Percentiles rank a stretch among this genome's conserved stretches.
phyloP scores from a whole-genome alignment of 2,329 filamentous ascomycete genomes.

The Aspergillus viridinutans region DNA sequence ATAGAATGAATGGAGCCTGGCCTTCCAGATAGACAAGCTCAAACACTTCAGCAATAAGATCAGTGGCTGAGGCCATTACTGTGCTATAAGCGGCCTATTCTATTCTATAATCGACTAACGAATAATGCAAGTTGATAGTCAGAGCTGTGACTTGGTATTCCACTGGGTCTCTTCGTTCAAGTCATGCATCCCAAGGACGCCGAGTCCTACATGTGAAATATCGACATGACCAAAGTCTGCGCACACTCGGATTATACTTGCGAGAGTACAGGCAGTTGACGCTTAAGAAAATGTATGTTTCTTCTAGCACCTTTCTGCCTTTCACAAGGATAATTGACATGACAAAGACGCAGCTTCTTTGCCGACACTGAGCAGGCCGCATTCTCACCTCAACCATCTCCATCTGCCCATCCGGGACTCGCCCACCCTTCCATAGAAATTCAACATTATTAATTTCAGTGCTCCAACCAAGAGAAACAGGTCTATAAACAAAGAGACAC shows the following conservation, averaged over 20 bases:
- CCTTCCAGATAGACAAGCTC: too few relatives aligned
- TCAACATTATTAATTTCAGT: constrained; percentile 29
- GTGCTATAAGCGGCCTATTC: too few relatives aligned
- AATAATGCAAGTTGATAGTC: too few relatives aligned
- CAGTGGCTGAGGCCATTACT: too few relatives aligned
- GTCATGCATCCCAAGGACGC: constrained; percentile 65
- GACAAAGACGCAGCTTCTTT: constrained; percentile 55
- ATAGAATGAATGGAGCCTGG: too few relatives aligned
- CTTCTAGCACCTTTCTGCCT: neutral
- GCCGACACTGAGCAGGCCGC: constrained; percentile 64
- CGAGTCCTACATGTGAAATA: constrained; percentile 75
- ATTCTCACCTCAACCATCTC: constrained; percentile 62
- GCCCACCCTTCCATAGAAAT: constrained; percentile 14
- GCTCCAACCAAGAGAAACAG: constrained; percentile 40
- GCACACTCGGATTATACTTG: constrained; percentile 71
- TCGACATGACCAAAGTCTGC: constrained; percentile 81
- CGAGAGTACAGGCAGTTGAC: constrained; percentile 71
- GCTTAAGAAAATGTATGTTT: too few relatives aligned
- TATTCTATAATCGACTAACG: too few relatives aligned
- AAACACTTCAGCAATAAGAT: too few relatives aligned
- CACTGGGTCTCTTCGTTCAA: constrained; percentile 72
- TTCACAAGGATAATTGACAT: neutral
- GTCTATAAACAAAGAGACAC: neutral
- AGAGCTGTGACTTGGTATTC: constrained; percentile 45
- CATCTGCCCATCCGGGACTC: constrained; percentile 54